Evolutionary conservation across 208 protist species (phyloP), one percentile per base, ranked within the genome.

Genomic region (Wallacemonas sp.): DNA sequence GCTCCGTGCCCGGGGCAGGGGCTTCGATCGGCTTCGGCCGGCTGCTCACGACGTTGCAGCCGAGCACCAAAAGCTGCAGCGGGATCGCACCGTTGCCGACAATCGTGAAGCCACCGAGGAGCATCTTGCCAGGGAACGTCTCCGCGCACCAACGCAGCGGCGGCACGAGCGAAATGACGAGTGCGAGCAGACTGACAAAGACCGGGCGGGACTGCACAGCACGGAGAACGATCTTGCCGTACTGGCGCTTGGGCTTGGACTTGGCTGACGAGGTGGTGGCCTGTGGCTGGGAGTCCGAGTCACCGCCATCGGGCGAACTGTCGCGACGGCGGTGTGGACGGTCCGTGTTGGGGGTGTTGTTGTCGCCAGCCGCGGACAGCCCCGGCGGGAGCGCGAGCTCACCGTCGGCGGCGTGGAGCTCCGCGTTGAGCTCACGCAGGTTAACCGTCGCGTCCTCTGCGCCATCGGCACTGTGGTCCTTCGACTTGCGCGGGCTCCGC

Each of bases 141-240:
- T 77, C 55, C 4, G 79, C 80, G 14, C 87, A 29, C 85, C 84
- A 91, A 29, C 78, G 82, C 55, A 93, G 69, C 44, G 84, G 87
- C 5, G 84, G 82, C 12, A 77, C 73, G 2, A 91, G 74, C 3
- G 82, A 82, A 66, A 93, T 82, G 42, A 77, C n/a, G 20, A 93
- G 65, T 55, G 74, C 80, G 50, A 78, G 50, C 33, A 93, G 31
- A 55, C 75, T 84, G 39, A 59, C 72, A 39, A 72, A 63, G 26
- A 93, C 76, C 2, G 78, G 69, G 11, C 82, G 87, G 5, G 69
- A 81, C 61, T 74, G 10, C 0, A 93, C 38, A 4, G 83, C 62
- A 36, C 66, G 50, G 23, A 63, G 14, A 2, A 76, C 23, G 7
- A 64, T 72, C 4, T 25, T 29, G n/a, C 52, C 32, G 31, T 59